These are phyloP conservation scores for Parascedosporium putredinis DNA, from an alignment of 2,329 filamentous ascomycete genomes.

Conservation along the genomic window DNA sequence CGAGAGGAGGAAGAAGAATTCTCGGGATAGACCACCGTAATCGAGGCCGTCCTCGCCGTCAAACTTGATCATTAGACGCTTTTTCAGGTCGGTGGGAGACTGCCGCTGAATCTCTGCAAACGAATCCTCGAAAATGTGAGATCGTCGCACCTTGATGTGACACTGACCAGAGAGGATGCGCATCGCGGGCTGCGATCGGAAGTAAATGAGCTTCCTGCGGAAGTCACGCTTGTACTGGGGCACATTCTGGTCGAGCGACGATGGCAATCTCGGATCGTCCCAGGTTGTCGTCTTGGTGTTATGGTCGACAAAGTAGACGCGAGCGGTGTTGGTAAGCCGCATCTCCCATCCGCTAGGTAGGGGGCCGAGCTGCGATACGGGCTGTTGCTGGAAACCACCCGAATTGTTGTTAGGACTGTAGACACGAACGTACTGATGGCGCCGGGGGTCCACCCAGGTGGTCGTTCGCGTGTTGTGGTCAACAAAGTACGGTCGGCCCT, in stretches of 20 bases:
- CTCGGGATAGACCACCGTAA: slow-evolving; percentile 92
- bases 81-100: slow-evolving; percentile 92
- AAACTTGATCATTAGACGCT: slow-evolving; percentile 98
- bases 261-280: slow-evolving; percentile 93
- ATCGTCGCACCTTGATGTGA: slow-evolving; percentile 92
- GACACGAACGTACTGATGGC: slow-evolving; percentile 97
- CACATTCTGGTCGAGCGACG: slow-evolving; percentile 93
- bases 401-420: slow-evolving; percentile 80
- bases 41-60: slow-evolving; percentile 96
- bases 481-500: slow-evolving; percentile 92
- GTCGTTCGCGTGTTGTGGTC: slow-evolving; percentile 98
- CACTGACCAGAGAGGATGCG: slow-evolving; percentile 93
- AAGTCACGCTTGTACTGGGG: slow-evolving; percentile 99
- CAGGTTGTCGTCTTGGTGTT: slow-evolving; percentile 99
- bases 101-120: slow-evolving; percentile 98
- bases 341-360: slow-evolving; percentile 98
- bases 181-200: slow-evolving; percentile 93
- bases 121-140: slow-evolving; percentile 97
- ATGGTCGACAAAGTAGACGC: slow-evolving; percentile 98
- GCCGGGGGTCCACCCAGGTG: slow-evolving; percentile 94
- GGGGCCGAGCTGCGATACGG: slow-evolving; percentile 90
- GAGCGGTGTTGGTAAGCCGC: slow-evolving; percentile 93
- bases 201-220: slow-evolving; percentile 95
- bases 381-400: slow-evolving; percentile 85
- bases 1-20: slow-evolving; percentile 98